A percentile compares a stretch with the other conserved stretches of the same genome.
phyloP scores from a whole-genome alignment of 139 green algal genomes.

The Spirogloea muscicola region DNA sequence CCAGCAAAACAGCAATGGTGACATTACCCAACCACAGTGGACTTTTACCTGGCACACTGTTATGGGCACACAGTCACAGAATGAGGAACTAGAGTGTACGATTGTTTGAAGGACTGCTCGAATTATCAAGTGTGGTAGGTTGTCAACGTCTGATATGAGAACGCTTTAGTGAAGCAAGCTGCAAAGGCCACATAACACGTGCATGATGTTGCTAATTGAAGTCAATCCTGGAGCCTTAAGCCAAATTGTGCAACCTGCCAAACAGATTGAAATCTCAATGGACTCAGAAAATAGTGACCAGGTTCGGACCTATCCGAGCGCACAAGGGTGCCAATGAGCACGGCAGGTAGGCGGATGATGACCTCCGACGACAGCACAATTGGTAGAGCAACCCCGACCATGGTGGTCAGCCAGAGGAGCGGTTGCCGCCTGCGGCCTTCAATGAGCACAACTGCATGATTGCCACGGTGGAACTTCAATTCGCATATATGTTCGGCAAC shows the following conservation, averaged over 20 bases:
- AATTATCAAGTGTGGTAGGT: not conserved
- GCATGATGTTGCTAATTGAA: not conserved
- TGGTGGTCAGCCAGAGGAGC: not conserved
- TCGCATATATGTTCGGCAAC: too few relatives aligned
- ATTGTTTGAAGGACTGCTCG: not conserved
- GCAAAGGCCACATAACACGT: not conserved
- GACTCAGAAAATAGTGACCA: not conserved
- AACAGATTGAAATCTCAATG: not conserved
- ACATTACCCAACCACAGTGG: constrained; percentile 3
- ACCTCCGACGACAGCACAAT: not conserved
- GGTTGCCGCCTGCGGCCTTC: too few relatives aligned
- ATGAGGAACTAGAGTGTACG: too few relatives aligned
- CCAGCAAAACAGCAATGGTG: not conserved
- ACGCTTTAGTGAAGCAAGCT: not conserved
- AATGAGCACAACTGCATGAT: too few relatives aligned
- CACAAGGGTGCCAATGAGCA: not conserved
- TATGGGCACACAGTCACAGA: constrained; percentile 4
- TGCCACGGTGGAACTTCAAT: too few relatives aligned
- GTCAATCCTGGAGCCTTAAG: not conserved
- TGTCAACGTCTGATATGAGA: not conserved
- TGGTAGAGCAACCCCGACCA: not conserved
- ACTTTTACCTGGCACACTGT: not conserved
- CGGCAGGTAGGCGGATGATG: not conserved
- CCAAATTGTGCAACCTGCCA: not conserved
- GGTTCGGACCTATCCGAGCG: not conserved